Base-by-base conservation (phyloP, 2,329 filamentous ascomycete species). In the Colletotrichum higginsianum region DNA sequence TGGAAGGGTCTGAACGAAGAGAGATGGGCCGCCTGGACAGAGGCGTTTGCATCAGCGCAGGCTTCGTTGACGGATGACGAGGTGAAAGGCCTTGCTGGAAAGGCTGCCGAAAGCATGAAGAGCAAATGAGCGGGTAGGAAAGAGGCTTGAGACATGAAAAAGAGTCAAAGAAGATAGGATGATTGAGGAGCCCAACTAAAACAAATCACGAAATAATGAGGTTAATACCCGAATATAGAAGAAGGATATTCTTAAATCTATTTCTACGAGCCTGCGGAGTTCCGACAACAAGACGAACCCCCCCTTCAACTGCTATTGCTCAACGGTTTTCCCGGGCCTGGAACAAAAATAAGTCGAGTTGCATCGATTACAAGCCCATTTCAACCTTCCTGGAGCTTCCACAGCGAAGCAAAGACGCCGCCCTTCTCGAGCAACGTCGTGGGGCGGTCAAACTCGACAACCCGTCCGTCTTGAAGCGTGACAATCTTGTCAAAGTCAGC, bases 401-500 rank as follows among this genome's bases (percentile, higher is more conserved):
- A 71, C 58, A 71, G 18, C n/a, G 65, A 63, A 0, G 65, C 65
- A 55, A 68, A 71, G 0, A 49, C 38, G 2, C 68, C 68, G 0
- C 58, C 65, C 4, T 30, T 16, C 38, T 57, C 46, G 12, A 71
- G 49, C 58, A 71, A n/a, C 9, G 57, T 42, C 65, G 47, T 52
- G 0, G 64, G 68, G 0, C 47, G 38, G 16, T 68, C 52, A 55
- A 71, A 71, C 11, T 71, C 68, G 0, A 53, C 68, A 6, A 68
- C 65, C 13, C n/a, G 11, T 2, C 68, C 65, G 47, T 71, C 65
- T 52, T 63, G 58, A 46, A 71, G 46, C 12, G 58, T 46, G 3
- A 86, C 80, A 35, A 89, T 82, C 23, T 79, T 81, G 75, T 89
- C 87, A 77, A 86, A 87, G 70, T 85, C 84, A 52, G 86, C 79